Base-by-base conservation (phyloP, 2,329 filamentous ascomycete species). In the Tolypocladium endophyticum region DNA sequence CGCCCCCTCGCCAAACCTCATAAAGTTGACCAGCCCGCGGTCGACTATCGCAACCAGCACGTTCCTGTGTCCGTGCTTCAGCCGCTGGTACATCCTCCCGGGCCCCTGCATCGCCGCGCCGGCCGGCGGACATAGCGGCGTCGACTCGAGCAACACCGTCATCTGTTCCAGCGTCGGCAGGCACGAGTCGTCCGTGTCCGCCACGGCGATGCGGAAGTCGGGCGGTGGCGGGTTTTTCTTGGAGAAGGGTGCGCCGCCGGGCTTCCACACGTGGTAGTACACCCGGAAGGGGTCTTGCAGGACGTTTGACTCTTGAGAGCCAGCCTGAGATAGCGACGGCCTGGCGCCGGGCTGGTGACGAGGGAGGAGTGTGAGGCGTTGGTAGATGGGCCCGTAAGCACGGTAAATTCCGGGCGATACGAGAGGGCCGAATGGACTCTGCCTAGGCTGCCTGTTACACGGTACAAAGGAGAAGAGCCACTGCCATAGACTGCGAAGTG, bases 41-140 rank as follows among this genome's bases (percentile, higher is more conserved):
- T 97, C 94, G 39, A 97, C 92, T 2, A 97, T 83, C 0, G 92
- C 94, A 30, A 99, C 72, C 39, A 97, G 79, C 38, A 94, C 89
- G 72, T 90, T 94, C 64, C 90, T 83, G 71, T 88, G 86, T 1
- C 92, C 94, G 68, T 96, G 86, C 73, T 92, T 93, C 63, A 97
- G 76, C 61, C 89, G 85, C 68, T 87, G 83, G 69, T 95, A 94
- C 64, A 92, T 73, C 70, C 70, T 77, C 67, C 69, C 83, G 70
- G 73, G 79, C 54, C 71, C 63, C 43, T 71, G 70, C 68, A 69
- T 70, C 3, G 67, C 64, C 57, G 68, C 64, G 6, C 65, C 50
- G 9, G 50, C 66, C 11, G 83, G 87, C 1, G 86, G 84, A 61
- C 87, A 82, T 62, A 86, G 84, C 0, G 92, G 91, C 7, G 88